phyloP scores from a whole-genome alignment of 129 eudicot genomes.

The Flaveria bidentis region DNA sequence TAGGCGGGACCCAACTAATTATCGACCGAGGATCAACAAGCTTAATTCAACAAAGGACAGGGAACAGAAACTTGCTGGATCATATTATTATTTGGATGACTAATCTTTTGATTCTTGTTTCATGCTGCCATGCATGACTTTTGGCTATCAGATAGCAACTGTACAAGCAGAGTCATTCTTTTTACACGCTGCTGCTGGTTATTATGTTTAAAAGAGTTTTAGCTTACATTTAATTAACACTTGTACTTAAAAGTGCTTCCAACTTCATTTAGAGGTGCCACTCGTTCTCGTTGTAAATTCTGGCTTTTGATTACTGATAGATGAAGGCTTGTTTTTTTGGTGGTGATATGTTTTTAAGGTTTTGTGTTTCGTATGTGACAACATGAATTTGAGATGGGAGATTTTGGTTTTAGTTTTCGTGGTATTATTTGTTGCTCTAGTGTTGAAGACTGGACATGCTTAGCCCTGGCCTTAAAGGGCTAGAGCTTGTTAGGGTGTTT shows the following conservation, averaged over 20 bases:
- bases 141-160: conserved; percentile 7
- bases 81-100: conserved; percentile 83
- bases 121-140: conserved; percentile 16
- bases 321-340: neutral
- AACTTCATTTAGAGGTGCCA: neutral
- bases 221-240: conserved; percentile 13
- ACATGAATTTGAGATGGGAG: neutral
- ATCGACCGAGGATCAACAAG: conserved; percentile 83
- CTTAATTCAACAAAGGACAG: conserved; percentile 84
- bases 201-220: conserved; percentile 22
- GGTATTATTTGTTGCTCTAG: neutral
- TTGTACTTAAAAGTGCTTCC: conserved; percentile 3
- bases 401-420: neutral
- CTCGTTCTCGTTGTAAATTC: conserved; percentile 1
- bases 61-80: conserved; percentile 92
- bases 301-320: conserved; percentile 10
- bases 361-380: neutral
- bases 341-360: neutral
- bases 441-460: neutral
- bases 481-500: neutral
- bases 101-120: conserved; percentile 25
- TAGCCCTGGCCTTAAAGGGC: neutral
- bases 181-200: neutral
- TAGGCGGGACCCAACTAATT: conserved; percentile 87
- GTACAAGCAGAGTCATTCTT: conserved; percentile 17